Evolutionary conservation across 768 basidiomycete species (phyloP).

Genomic region (Suillus hirtellus): DNA sequence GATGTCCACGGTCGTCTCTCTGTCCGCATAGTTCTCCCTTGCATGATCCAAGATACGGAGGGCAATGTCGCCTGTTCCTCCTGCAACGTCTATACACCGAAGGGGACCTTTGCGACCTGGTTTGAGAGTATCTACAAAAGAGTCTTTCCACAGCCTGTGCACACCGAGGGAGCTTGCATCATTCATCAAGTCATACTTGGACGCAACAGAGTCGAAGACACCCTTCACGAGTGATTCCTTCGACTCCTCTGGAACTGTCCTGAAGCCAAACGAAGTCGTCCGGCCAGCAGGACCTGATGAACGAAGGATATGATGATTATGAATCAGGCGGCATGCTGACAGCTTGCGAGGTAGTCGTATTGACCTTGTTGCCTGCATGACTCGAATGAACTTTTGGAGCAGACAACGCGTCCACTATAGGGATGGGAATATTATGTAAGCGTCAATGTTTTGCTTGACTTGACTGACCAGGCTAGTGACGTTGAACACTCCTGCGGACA

Average conservation of each 20-base stretch:
- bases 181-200: slow-evolving; percentile 97
- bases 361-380: slow-evolving; percentile 7
- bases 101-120: slow-evolving; percentile 75
- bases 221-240: slow-evolving; percentile 91
- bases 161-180: slow-evolving; percentile 97
- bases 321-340: slow-evolving; percentile 14
- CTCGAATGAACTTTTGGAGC: neutral
- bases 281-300: slow-evolving; percentile 25
- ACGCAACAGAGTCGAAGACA: slow-evolving; percentile 95
- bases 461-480: neutral
- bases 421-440: slow-evolving; percentile 5
- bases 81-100: slow-evolving; percentile 93
- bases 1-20: slow-evolving; percentile 86
- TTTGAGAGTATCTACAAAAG: slow-evolving; percentile 71
- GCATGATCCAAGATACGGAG: slow-evolving; percentile 90
- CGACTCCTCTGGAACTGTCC: slow-evolving; percentile 77
- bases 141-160: slow-evolving; percentile 96
- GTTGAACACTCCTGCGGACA: neutral
- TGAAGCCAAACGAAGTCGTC: slow-evolving; percentile 92
- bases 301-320: slow-evolving; percentile 17
- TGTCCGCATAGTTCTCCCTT: slow-evolving; percentile 83
- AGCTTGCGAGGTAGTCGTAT: slow-evolving; percentile 5
- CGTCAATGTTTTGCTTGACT: neutral
- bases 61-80: slow-evolving; percentile 97
- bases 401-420: neutral